A percentile compares a stretch with the other conserved stretches of the same genome.
Conservation (phyloP, 2,329 filamentous ascomycete species). For the Samsoniella hepiali region DNA sequence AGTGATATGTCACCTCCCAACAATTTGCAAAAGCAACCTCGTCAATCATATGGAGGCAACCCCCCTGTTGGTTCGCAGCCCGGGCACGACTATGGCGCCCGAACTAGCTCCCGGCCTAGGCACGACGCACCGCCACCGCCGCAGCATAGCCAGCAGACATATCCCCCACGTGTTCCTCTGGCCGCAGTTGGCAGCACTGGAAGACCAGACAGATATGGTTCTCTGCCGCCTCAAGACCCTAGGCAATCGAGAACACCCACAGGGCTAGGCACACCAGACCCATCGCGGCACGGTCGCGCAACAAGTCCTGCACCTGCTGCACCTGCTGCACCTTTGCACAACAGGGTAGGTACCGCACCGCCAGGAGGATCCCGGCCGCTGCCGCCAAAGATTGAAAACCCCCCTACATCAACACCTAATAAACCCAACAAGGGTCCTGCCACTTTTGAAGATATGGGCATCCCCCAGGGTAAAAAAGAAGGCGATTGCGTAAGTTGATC, state of each 20-base stretch:
- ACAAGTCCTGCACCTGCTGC: conserved; percentile 21
- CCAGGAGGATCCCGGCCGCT: conserved; percentile 29
- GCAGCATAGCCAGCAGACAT: conserved; percentile 8
- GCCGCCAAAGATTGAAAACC: conserved; percentile 19
- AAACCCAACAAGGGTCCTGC: conserved; percentile 70
- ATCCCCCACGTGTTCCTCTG: not conserved
- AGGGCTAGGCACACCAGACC: conserved; percentile 22
- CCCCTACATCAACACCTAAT: conserved; percentile 35
- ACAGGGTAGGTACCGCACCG: conserved; percentile 38
- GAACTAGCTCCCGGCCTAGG: conserved; percentile 27
- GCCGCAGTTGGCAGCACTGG: conserved; percentile 24
- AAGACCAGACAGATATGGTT: conserved; percentile 33
- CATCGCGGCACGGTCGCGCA: conserved; percentile 22
- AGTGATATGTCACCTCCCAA: not conserved
- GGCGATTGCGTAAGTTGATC: conserved; percentile 74
- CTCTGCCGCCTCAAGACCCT: conserved; percentile 28
- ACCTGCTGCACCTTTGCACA: conserved; percentile 22
- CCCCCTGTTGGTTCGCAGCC: conserved; percentile 28
- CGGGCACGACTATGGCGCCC: conserved; percentile 39
- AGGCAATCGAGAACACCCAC: conserved; percentile 23
- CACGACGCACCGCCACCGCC: conserved; percentile 2
- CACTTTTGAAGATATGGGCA: conserved; percentile 98
- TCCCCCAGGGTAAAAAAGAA: conserved; percentile 79
- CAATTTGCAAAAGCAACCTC: conserved; percentile 17
- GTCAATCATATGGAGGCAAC: conserved; percentile 12